Evolutionary conservation across 306 rosid genomes (phyloP), one percentile per base, ranked within the genome.

Genomic region (Alnus glutinosa): DNA sequence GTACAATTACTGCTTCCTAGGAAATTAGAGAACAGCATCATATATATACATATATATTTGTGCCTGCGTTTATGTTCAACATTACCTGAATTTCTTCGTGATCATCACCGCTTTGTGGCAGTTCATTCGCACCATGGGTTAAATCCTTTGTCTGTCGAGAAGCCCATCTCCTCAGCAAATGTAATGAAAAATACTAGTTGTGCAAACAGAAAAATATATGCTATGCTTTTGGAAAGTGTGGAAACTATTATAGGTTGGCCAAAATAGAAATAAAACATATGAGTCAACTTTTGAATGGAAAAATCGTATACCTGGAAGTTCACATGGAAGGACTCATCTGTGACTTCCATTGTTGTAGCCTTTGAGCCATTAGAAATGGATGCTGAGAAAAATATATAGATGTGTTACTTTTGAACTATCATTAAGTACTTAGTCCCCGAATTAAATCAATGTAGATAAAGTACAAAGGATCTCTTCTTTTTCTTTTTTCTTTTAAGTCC

Each of bases 21-120:
- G 52, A 77, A 55, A 51, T 50, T 36, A 28, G 73, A 80, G 59
- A 77, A 34, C n/a, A 74, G 73, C 44, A 71, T 61, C 52, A 2
- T 12, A 10, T 68, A 23, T 23, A 23, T 68, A 23, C 0, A 23
- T 23, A 23, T 23, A 68, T 9, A 12, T 67, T 50, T 46, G 47
- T 78, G 58, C 42, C 54, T 75, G 74, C 23, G 57, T 71, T 52
- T 57, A 63, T 30, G 78, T 55, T 55, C 55, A 61, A 71, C 62
- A 80, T 80, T 89, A 93, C 99, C 88, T 84, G 89, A 63, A 89
- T 52, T 85, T 91, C 98, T 74, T 87, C 80, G 37, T 28, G 75
- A 71, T 83, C 68, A 36, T 84, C 73, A 34, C 73, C 79, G 55
- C 81, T 67, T 70, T 73, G 76, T 30, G 63, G 79, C 48, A 44